These are phyloP conservation scores for bread wheat (Triticum aestivum) DNA, from an alignment of 176 grass and related monocot species.

Conservation along the genomic window IWGSC_CS_RefSeq_v2.1 NC_057810.1:559179831-559180330, in stretches of 20 bases:
- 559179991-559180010: too few relatives aligned
- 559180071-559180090: not conserved
- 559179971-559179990: too few relatives aligned
- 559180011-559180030: not conserved
- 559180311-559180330: too few relatives aligned
- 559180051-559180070: not conserved
- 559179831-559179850: too few relatives aligned
- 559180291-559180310: too few relatives aligned
- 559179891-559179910: too few relatives aligned
- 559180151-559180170: too few relatives aligned
- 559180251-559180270: not conserved
- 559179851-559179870: too few relatives aligned
- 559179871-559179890: too few relatives aligned
- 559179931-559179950: not conserved
- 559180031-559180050: not conserved
- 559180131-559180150: too few relatives aligned
- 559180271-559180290: too few relatives aligned
- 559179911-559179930: not conserved
- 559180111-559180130: not conserved
- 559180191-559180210: not conserved
- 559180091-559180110: not conserved
- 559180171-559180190: not conserved
- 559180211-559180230: not conserved
- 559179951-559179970: not conserved
- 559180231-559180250: not conserved